Conservation (phyloP, 2,329 filamentous ascomycete species). For the Penicillium brevicompactum region DNA sequence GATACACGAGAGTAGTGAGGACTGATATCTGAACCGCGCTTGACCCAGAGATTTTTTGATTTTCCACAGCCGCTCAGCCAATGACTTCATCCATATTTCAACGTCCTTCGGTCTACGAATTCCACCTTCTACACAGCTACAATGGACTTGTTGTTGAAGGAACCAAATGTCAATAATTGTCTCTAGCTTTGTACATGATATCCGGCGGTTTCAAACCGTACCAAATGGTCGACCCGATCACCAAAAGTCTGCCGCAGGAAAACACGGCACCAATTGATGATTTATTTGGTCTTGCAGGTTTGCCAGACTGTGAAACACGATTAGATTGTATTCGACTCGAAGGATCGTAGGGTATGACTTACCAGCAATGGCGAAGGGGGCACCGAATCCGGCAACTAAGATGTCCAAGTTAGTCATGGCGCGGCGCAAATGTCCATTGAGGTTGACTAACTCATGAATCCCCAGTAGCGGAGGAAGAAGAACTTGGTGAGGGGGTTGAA, state of each 20-base stretch:
- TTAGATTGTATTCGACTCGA: constrained; percentile 25
- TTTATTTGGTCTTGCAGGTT: constrained; percentile 62
- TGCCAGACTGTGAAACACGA: constrained; percentile 59
- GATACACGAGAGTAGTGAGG: constrained; percentile 15
- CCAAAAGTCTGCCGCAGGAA: constrained; percentile 21
- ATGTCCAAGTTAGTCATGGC: constrained; percentile 40
- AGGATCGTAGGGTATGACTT: constrained; percentile 36
- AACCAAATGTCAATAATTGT: constrained; percentile 32
- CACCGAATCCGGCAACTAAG: constrained; percentile 59
- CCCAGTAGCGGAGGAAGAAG: constrained; percentile 83
- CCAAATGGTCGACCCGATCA: constrained; percentile 23
- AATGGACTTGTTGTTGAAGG: constrained; percentile 9
- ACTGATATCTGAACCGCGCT: constrained; percentile 29
- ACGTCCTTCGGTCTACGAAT: constrained; percentile 21
- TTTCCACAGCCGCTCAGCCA: constrained; percentile 42
- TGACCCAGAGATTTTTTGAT: constrained; percentile 41
- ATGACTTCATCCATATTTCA: constrained; percentile 48
- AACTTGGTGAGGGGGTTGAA: constrained; percentile 93
- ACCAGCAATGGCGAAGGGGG: constrained; percentile 67
- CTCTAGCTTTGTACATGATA: constrained; percentile 45
- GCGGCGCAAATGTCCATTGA: constrained; percentile 1
- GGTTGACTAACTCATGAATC: constrained; percentile 65
- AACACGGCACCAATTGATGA: constrained; percentile 15
- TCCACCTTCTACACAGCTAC: constrained; percentile 22
- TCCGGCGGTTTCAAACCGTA: constrained; percentile 28